Evolutionary conservation across 768 basidiomycete genomes (phyloP), one percentile per base, ranked within the genome.

Genomic region (Termitomyces eurrhizus): DNA sequence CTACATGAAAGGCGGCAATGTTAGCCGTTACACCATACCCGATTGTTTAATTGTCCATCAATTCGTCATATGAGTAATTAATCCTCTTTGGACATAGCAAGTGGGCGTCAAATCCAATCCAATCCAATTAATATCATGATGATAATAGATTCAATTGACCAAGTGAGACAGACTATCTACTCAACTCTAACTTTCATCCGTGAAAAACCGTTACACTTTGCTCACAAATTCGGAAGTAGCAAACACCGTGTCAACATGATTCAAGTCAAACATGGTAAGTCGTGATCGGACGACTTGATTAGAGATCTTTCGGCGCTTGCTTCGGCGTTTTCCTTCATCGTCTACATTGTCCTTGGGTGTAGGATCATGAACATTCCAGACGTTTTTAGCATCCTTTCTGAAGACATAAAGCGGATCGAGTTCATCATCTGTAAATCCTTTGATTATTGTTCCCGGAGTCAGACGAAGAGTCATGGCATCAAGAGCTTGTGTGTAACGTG

Each of bases 1-100:
- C n/a, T n/a, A n/a, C 21, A 21, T 80, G 79, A 81, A 70, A 81
- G 80, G 80, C 80, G 81, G 80, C 74, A 81, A 81, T 80, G 80
- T 80, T 82, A 78, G 78, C 80, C 80, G 66, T 82, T 82, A 81
- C 80, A 81, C 81, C 79, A 81, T 81, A 81, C 67, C 73, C 70
- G 72, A 73, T 3, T n/a, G n/a, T 32, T 18, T 39, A 21, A 21
- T 21, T 21, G 21, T 1, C 21, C 21, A 21, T 21, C 21, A 21
- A 21, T 21, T 21, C 1, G 21, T 21, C 21, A 21, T 21, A 21
- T 21, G 21, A 21, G 21, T 21, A 21, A 21, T 21, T 1, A 21
- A 21, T 21, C 21, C 21, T 21, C 21, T 21, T 21, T 21, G 21
- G 21, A 21, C 21, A 21, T 21, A 21, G 21, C 21, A n/a, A n/a